These are phyloP conservation scores for Syzygium grande DNA, from an alignment of 345 rosid genomes.

Conservation along the genomic window DNA sequence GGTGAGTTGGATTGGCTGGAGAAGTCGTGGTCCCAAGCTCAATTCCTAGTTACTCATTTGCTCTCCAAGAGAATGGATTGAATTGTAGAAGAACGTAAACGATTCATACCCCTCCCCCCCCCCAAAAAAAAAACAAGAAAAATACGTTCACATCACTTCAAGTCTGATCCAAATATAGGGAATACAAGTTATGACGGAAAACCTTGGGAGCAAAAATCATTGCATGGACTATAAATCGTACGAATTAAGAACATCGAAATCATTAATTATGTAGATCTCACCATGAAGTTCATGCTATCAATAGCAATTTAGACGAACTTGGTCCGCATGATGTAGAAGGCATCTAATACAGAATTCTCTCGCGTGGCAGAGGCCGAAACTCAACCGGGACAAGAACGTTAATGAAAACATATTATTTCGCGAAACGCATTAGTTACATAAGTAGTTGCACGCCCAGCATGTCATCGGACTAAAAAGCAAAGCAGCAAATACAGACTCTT, in stretches of 20 bases:
- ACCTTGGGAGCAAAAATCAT: background rate
- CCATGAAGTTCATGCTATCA: background rate
- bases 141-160: background rate
- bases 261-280: too few relatives aligned
- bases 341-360: too few relatives aligned
- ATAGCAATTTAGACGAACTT: too few relatives aligned
- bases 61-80: background rate
- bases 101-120: background rate
- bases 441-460: background rate
- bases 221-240: background rate
- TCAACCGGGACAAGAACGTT: background rate
- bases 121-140: too few relatives aligned
- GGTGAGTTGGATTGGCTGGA: background rate
- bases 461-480: background rate
- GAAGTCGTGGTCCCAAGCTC: background rate
- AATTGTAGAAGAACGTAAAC: background rate
- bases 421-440: fast-evolving
- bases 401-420: background rate
- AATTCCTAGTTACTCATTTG: background rate
- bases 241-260: too few relatives aligned
- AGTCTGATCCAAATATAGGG: background rate
- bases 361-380: background rate
- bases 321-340: too few relatives aligned
- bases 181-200: fast-evolving
- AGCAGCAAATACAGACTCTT: background rate